phyloP scores from a whole-genome alignment of 208 protist species.

The Leishmania lainsoni region DNA sequence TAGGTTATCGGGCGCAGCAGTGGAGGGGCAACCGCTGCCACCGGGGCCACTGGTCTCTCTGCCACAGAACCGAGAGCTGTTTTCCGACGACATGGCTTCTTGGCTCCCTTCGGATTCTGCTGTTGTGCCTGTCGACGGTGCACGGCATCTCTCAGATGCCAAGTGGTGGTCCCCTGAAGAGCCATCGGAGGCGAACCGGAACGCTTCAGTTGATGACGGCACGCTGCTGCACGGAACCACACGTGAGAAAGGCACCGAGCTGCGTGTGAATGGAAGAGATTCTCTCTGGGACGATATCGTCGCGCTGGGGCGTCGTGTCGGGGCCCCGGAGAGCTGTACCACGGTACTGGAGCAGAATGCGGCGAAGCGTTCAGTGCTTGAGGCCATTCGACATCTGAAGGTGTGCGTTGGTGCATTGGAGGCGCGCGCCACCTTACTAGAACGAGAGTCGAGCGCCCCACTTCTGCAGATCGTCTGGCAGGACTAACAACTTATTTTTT shows the following conservation, averaged over 20 bases:
- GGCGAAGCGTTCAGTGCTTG: constrained; percentile 16
- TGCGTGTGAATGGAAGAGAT: too few relatives aligned
- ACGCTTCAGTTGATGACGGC: not conserved
- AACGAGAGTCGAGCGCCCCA: not conserved
- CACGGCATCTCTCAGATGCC: not conserved
- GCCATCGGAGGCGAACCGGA: too few relatives aligned
- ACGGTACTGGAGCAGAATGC: constrained; percentile 11
- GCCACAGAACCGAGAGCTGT: not conserved
- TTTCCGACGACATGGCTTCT: not conserved
- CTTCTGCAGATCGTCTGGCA: not conserved
- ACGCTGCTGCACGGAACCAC: not conserved
- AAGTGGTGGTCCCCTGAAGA: not conserved
- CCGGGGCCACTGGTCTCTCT: not conserved
- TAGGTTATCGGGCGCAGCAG: not conserved
- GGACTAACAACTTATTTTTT: not conserved
- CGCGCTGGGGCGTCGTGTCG: constrained; percentile 5
- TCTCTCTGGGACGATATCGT: not conserved
- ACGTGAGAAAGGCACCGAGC: not conserved
- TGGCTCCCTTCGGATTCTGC: not conserved
- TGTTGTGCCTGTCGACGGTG: not conserved
- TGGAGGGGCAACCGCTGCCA: not conserved
- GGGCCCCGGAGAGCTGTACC: constrained; percentile 13
- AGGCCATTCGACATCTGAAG: constrained; percentile 9
- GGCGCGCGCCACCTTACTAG: constrained; percentile 7
- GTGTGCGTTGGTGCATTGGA: constrained; percentile 13